Evolutionary conservation across 805 yeast genomes (phyloP).

Genomic region (Candida hungchunana): DNA sequence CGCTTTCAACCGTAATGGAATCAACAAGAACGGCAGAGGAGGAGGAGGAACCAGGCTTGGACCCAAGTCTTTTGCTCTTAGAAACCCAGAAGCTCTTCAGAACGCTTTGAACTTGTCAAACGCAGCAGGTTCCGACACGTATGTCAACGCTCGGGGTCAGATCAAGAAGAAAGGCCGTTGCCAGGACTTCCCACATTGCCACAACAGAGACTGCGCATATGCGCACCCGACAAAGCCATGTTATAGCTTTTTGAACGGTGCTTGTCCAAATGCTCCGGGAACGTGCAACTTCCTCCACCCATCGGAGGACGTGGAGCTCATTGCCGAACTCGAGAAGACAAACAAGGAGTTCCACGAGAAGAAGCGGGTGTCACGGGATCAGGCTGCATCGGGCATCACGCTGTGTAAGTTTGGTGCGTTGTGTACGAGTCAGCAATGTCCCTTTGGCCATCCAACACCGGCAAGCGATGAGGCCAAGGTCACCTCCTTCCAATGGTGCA

Average conservation of each 20-base stretch:
- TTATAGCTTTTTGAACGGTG: slow-evolving; percentile 54
- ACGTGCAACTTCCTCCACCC: slow-evolving; percentile 83
- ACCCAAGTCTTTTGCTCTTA: slow-evolving; percentile 23
- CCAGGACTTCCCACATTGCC: slow-evolving; percentile 66
- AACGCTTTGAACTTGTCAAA: slow-evolving; percentile 36
- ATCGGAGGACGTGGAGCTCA: slow-evolving; percentile 72
- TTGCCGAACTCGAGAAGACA: slow-evolving; percentile 62
- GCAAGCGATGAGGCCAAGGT: slow-evolving; percentile 73
- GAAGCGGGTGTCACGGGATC: slow-evolving; percentile 28
- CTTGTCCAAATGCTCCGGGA: slow-evolving; percentile 75
- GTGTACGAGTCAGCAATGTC: slow-evolving; percentile 77
- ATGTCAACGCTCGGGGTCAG: slow-evolving; percentile 29
- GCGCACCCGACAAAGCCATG: slow-evolving; percentile 81
- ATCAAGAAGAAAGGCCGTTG: slow-evolving; percentile 62
- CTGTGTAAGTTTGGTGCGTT: slow-evolving; percentile 73
- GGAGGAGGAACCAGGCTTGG: slow-evolving; percentile 11
- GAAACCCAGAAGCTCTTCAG: slow-evolving; percentile 32
- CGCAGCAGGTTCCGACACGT: slow-evolving; percentile 28
- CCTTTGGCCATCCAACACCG: slow-evolving; percentile 91
- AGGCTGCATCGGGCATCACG: slow-evolving; percentile 44
- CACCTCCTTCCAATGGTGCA: slow-evolving; percentile 69
- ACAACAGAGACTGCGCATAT: slow-evolving; percentile 61
- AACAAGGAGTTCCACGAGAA: slow-evolving; percentile 46
- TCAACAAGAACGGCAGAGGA: slow-evolving; percentile 13
- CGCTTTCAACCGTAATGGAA: slow-evolving; percentile 10